Evolutionary conservation across 2,329 filamentous ascomycete genomes (phyloP), one percentile per base, ranked within the genome.

Genomic region (Cladosporium oxysporum): DNA sequence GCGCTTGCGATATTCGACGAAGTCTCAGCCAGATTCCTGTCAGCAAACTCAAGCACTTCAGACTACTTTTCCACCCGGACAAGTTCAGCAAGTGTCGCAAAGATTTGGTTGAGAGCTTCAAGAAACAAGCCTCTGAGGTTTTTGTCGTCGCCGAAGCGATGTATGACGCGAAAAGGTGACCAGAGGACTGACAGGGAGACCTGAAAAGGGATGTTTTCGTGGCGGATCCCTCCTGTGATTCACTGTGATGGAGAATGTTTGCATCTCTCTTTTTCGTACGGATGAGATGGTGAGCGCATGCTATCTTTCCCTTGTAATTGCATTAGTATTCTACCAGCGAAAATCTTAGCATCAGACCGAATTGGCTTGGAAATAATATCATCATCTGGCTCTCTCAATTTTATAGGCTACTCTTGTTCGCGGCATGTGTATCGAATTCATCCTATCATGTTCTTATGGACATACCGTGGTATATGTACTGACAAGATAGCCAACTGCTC

Each of bases 31-130:
- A 21, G 26, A 18, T 55, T 29, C 33, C 28, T 23, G 28, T 18
- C 52, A 55, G 18, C 52, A 8, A 41, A 8, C 28, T 57, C 33
- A 37, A 64, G 6, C 12, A 64, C 10, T n/a, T 67, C 35, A 69
- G 66, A 64, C 61, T 53, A 47, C 58, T 65, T 0, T 69, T 66
- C 44, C 69, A 69, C 41, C 67, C 67, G 2, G 67, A 70, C 60
- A 65, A 53, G 47, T 70, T 69, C 50, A 63, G 63, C 12, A 63
- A 31, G 18, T 67, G 66, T 49, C 29, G 10, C 11, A 23, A 33
- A n/a, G 66, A 66, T 18, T 16, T 61, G 41, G 62, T 55, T n/a
- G 57, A 29, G 23, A 44, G 26, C 18, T 70, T 67, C 49, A n/a
- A 68, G 57, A 58, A 44, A 59, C 62, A 65, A 50, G 66, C 67